Evolutionary conservation across 768 basidiomycete species (phyloP).

Genomic region (Termitomyces heimii): DNA sequence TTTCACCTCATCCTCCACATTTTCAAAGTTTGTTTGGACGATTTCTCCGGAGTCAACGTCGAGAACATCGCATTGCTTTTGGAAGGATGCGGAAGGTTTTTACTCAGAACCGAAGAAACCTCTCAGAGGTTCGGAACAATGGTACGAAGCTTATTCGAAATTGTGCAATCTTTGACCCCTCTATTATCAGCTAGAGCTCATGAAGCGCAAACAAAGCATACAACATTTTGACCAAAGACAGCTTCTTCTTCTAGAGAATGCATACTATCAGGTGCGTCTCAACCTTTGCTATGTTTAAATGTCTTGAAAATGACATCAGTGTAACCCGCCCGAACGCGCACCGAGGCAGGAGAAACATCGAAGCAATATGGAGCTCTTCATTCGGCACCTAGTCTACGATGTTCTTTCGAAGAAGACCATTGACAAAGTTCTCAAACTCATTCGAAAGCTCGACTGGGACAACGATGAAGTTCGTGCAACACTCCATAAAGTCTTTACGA

Average conservation of each 20-base stretch:
- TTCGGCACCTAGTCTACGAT: constrained; percentile 92
- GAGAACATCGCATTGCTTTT: constrained; percentile 89
- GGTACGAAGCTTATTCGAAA: constrained; percentile 37
- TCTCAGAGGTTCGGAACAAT: constrained; percentile 81
- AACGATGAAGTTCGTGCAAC: constrained; percentile 52
- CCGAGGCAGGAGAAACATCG: constrained; percentile 84
- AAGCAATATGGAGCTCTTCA: constrained; percentile 84
- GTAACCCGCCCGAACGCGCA: constrained; percentile 93
- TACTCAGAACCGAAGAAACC: constrained; percentile 85
- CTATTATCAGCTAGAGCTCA: constrained; percentile 64
- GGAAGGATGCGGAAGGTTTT: constrained; percentile 91
- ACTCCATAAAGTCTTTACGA: constrained; percentile 89
- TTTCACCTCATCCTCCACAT: constrained; percentile 90
- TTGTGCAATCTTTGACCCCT: not conserved
- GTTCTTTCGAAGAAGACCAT: constrained; percentile 90
- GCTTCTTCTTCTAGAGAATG: constrained; percentile 87
- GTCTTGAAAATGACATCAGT: constrained; percentile 38
- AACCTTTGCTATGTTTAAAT: not conserved
- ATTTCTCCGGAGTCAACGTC: constrained; percentile 88
- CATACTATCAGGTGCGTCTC: constrained; percentile 82
- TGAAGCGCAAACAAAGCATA: constrained; percentile 91
- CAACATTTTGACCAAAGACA: constrained; percentile 93
- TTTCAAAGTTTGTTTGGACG: constrained; percentile 96
- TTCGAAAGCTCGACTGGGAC: constrained; percentile 97
- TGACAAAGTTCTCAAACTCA: constrained; percentile 90